Evolutionary conservation across 768 basidiomycete genomes (phyloP), one percentile per base, ranked within the genome.

Genomic region (Tulasnella sp.): DNA sequence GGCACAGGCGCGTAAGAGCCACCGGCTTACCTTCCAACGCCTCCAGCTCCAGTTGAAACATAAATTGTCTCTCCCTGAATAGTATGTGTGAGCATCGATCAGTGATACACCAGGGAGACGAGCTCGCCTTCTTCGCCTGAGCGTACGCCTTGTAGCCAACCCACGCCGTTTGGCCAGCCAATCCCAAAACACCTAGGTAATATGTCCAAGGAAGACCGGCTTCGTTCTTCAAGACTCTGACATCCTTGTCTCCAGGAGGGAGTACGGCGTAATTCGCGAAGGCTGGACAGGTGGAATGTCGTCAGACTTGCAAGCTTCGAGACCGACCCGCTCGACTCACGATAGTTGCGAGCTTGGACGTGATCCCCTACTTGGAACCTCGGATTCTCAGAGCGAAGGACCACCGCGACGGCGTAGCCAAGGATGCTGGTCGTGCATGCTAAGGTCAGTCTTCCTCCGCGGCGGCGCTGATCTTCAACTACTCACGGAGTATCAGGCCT

Each of bases 1-100:
- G 70, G 34, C 22, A 29, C 22, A 1, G 52, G 8, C 29, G 22
- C 2, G 6, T 7, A 1, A 26, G 47, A 22, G 39, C 71, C 17
- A 47, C 34, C 29, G 6, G 0, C 86, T 52, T 76, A 87, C 86
- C 86, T 85, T 74, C 89, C 90, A 35, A 91, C 89, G 17, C 87
- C 59, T 75, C 84, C 84, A 9, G 82, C 80, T 0, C 81, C 86
- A 5, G 84, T 80, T 1, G 80, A 80, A 17, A 88, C 81, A 73
- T 86, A 88, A 19, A 81, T 83, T 0, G 80, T 81, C 73, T 87
- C 84, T 8, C 86, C 86, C 81, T 83, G 52, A 14, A 32, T 32
- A 26, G 11, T 3, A 39, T 19, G 11, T 32, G n/a, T 52, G 34
- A 22, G 34, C 9, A 37, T 65, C 14, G 17, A 68, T 3, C 26